A percentile compares a stretch with the other conserved stretches of the same genome.
Evolutionary conservation across 164 flowering plant species (phyloP).

Genomic region (Vitis cinerea): DNA sequence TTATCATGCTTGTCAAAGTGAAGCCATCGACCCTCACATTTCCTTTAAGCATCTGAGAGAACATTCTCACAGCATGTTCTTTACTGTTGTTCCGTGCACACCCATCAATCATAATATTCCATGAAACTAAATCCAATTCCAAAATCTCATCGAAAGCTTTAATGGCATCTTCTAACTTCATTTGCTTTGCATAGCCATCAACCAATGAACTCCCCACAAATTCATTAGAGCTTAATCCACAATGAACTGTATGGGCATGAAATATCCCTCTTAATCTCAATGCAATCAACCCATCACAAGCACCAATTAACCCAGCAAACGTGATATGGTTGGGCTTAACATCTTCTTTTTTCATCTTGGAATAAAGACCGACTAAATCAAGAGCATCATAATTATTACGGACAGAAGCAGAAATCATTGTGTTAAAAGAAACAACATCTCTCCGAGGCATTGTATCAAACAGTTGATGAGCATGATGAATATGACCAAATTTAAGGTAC

Average conservation of each 20-base stretch:
- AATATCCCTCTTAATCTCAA: conserved; percentile 7
- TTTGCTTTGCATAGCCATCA: conserved; percentile 19
- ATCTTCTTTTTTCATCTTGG: conserved; percentile 12
- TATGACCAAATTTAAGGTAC: conserved; percentile 7
- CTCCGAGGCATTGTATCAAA: conserved; percentile 22
- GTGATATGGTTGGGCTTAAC: conserved; percentile 23
- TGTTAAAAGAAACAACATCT: conserved; percentile 20
- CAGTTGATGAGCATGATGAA: conserved; percentile 8
- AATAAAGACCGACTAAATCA: conserved; percentile 11
- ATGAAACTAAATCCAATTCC: conserved; percentile 19
- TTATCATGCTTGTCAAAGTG: no score
- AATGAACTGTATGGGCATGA: conserved; percentile 19
- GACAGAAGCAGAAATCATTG: conserved; percentile 1
- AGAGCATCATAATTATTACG: not conserved
- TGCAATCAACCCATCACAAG: not conserved
- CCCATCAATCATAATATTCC: conserved; percentile 25
- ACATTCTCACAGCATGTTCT: no score
- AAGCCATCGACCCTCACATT: no score
- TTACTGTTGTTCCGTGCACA: conserved; percentile 10
- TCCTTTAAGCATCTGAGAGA: no score
- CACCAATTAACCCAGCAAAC: conserved; percentile 17
- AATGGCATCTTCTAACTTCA: conserved; percentile 15
- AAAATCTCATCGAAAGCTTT: conserved; percentile 25
- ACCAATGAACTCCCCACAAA: conserved; percentile 27
- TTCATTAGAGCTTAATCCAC: conserved; percentile 17